Conservation (phyloP, 2,329 filamentous ascomycete genomes). For the Neonectria neomacrospora region DNA sequence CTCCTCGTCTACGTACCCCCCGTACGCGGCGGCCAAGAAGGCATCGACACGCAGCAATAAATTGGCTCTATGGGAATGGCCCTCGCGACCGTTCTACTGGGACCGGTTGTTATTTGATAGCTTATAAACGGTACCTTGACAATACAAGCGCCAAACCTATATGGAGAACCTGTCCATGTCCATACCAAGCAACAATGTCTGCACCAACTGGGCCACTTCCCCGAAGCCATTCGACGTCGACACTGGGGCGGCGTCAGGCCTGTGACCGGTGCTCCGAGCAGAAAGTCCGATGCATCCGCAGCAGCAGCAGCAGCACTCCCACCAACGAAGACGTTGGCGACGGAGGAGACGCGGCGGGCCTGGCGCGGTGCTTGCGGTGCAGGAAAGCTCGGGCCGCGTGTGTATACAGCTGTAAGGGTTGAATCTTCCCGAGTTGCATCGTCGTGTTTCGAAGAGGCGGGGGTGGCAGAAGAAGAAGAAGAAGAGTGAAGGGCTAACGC, state of each 20-base stretch:
- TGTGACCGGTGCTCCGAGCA: conserved; percentile 8
- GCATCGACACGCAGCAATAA: neutral
- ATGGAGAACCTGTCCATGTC: neutral
- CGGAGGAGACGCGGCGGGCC: neutral
- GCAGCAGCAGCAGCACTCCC: too few relatives aligned
- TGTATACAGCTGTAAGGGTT: conserved; percentile 1
- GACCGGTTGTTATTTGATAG: conserved; percentile 2
- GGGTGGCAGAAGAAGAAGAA: too few relatives aligned
- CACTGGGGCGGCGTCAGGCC: neutral
- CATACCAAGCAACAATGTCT: neutral
- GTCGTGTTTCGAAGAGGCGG: too few relatives aligned
- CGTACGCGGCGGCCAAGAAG: neutral
- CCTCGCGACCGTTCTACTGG: neutral
- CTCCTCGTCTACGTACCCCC: too few relatives aligned
- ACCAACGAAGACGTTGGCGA: neutral
- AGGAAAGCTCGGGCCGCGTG: conserved; percentile 1
- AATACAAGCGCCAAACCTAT: neutral
- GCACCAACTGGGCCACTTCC: conserved; percentile 5
- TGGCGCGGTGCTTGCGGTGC: neutral
- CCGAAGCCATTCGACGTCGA: neutral
- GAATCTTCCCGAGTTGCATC: too few relatives aligned
- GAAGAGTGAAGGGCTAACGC: neutral
- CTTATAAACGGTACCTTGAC: neutral
- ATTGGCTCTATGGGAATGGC: neutral
- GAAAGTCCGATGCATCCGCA: conserved; percentile 9